Evolutionary conservation across 139 green algal genomes (phyloP).

Genomic region (Chlorella sp.): DNA sequence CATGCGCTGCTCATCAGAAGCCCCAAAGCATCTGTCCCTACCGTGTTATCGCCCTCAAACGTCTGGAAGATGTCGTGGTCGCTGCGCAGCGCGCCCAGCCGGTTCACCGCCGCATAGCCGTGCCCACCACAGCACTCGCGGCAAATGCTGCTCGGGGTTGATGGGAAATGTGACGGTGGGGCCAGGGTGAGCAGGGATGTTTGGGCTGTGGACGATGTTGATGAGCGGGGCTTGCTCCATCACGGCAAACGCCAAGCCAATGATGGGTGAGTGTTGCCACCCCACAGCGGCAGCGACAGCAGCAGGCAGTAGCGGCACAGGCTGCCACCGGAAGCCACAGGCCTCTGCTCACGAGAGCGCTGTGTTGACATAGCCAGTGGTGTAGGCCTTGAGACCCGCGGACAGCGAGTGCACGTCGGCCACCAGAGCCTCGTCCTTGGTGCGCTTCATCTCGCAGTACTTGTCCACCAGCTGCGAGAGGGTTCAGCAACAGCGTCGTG

Average conservation of each 20-base stretch:
- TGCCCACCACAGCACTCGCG: conserved; percentile 84
- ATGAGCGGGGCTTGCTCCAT: too few species aligned
- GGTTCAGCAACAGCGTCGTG: too few species aligned
- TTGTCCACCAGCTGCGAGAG: conserved; percentile 55
- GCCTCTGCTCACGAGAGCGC: conserved; percentile 61
- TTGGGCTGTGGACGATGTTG: too few species aligned
- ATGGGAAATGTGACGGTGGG: too few species aligned
- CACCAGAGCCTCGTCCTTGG: conserved; percentile 70
- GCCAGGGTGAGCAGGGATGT: too few species aligned
- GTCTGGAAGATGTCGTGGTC: conserved; percentile 75
- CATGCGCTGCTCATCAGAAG: too few species aligned
- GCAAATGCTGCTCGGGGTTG: conserved; percentile 66
- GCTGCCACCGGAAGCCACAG: too few species aligned
- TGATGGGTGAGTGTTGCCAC: too few species aligned
- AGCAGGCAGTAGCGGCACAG: not conserved
- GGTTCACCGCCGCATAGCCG: conserved; percentile 82
- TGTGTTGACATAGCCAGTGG: conserved; percentile 63
- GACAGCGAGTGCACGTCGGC: conserved; percentile 76
- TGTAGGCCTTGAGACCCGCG: conserved; percentile 72
- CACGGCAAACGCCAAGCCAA: too few species aligned
- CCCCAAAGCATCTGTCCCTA: conserved; percentile 45
- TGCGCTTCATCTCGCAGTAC: conserved; percentile 84
- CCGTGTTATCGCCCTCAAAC: conserved; percentile 88
- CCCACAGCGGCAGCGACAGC: not conserved
- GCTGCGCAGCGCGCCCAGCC: conserved; percentile 77